phyloP scores from a whole-genome alignment of 306 rosid genomes.

The Fragaria ananassa region DNA sequence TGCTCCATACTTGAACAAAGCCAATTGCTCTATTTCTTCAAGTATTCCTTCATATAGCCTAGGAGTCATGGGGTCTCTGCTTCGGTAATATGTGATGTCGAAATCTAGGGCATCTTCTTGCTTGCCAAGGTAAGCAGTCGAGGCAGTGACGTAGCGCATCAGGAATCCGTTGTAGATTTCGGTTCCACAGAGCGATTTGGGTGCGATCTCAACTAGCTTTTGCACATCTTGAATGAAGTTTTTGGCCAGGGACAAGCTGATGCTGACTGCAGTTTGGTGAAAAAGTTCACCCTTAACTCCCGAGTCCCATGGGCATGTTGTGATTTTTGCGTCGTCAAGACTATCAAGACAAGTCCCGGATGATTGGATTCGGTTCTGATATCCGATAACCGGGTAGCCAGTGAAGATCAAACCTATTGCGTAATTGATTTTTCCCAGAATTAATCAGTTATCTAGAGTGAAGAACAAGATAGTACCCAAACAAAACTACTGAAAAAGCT shows the following conservation, averaged over 20 bases:
- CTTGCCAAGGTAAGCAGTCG: conserved; percentile 63
- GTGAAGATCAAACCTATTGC: conserved; percentile 44
- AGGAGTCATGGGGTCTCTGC: conserved; percentile 54
- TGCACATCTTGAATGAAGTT: conserved; percentile 60
- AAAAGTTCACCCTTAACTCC: conserved; percentile 54
- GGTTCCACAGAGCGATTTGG: conserved; percentile 53
- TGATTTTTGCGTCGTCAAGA: conserved; percentile 26
- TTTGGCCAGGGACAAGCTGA: conserved; percentile 36
- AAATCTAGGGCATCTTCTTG: conserved; percentile 58
- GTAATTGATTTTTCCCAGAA: no score
- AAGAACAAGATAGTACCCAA: not conserved
- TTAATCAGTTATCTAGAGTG: not conserved
- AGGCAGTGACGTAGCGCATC: conserved; percentile 63
- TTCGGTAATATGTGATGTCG: conserved; percentile 60
- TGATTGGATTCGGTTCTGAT: conserved; percentile 53
- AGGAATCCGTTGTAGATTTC: conserved; percentile 66
- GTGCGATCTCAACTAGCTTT: conserved; percentile 49
- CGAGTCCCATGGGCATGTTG: conserved; percentile 71
- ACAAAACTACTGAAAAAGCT: not conserved
- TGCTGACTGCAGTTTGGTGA: conserved; percentile 58
- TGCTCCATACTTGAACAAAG: conserved; percentile 66
- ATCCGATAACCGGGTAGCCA: conserved; percentile 72
- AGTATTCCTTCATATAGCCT: conserved; percentile 63
- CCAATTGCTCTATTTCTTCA: conserved; percentile 81
- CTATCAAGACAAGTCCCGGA: conserved; percentile 63